Evolutionary conservation across 2,329 filamentous ascomycete species (phyloP).

Genomic region (Orbilia quercus): DNA sequence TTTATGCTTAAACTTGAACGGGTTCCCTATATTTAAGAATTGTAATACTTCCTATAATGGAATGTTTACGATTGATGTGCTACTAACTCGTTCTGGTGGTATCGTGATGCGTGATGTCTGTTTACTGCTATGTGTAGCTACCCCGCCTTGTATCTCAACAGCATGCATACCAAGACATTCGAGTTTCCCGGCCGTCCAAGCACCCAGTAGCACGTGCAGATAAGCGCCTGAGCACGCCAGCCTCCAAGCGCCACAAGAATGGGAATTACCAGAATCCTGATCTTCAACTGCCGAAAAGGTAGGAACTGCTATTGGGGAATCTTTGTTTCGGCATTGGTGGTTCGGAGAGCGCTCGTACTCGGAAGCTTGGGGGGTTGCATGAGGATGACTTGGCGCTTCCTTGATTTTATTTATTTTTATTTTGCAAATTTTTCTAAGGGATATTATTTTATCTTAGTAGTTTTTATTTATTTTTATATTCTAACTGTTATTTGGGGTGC

Average conservation of each 20-base stretch:
- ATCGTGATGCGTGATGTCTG: not conserved
- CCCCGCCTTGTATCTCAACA: not conserved
- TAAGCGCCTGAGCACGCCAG: conserved; percentile 30
- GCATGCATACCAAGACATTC: conserved; percentile 7
- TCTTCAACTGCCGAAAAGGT: conserved; percentile 30
- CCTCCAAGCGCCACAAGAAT: conserved; percentile 28
- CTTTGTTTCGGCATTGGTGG: not conserved
- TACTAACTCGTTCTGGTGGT: too few relatives aligned
- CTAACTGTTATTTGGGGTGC: too few relatives aligned
- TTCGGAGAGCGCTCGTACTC: not conserved
- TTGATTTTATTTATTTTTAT: conserved; percentile 10
- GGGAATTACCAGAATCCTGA: conserved; percentile 19
- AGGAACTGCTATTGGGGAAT: conserved; percentile 2
- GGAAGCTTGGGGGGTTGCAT: not conserved
- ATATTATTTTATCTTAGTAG: too few relatives aligned
- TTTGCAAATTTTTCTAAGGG: too few relatives aligned
- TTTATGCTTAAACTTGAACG: too few relatives aligned
- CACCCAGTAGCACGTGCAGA: conserved; percentile 25
- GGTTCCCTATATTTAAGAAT: too few relatives aligned
- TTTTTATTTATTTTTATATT: conserved; percentile 1
- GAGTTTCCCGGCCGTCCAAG: not conserved
- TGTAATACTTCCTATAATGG: too few relatives aligned
- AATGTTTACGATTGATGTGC: too few relatives aligned
- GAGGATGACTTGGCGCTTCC: not conserved
- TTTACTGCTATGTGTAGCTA: not conserved